Evolutionary conservation across 106 monocot genomes (phyloP).

Genomic region (Dioscorea dumetorum): DNA sequence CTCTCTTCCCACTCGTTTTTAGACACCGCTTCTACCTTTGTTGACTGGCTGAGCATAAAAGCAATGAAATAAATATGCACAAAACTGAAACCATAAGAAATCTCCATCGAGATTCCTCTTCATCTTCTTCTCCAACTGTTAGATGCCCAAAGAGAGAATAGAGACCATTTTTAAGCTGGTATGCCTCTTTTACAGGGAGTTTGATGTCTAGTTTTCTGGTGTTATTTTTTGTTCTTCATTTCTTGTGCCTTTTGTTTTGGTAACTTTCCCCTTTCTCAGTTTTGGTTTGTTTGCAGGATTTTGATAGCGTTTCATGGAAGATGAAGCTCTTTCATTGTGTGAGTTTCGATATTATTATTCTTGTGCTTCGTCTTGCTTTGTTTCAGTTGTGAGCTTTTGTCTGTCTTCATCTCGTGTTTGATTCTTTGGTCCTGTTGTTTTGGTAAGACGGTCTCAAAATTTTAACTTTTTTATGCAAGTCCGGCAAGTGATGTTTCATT

Average conservation of each 20-base stretch:
- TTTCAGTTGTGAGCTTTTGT: neutral
- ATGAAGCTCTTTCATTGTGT: neutral
- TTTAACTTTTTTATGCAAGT: too few species aligned
- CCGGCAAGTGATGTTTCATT: too few species aligned
- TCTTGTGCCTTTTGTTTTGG: neutral
- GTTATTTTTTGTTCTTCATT: neutral
- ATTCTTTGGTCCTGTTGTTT: too few species aligned
- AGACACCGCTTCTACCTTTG: neutral
- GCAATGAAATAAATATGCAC: neutral
- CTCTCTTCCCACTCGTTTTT: neutral
- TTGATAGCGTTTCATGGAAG: conserved; percentile 9
- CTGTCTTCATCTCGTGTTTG: neutral
- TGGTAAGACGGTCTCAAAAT: too few species aligned
- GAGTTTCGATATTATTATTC: neutral
- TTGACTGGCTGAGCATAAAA: neutral
- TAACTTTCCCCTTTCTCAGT: neutral
- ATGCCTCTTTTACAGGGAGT: neutral
- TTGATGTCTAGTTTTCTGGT: neutral
- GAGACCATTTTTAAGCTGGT: neutral
- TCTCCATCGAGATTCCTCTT: neutral
- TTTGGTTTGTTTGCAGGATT: conserved; percentile 1
- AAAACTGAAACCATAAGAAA: neutral
- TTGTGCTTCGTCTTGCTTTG: neutral
- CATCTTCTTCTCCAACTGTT: neutral
- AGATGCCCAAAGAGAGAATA: neutral